Evolutionary conservation across 2,329 filamentous ascomycete genomes (phyloP).

Genomic region (Corinectria fuckeliana): DNA sequence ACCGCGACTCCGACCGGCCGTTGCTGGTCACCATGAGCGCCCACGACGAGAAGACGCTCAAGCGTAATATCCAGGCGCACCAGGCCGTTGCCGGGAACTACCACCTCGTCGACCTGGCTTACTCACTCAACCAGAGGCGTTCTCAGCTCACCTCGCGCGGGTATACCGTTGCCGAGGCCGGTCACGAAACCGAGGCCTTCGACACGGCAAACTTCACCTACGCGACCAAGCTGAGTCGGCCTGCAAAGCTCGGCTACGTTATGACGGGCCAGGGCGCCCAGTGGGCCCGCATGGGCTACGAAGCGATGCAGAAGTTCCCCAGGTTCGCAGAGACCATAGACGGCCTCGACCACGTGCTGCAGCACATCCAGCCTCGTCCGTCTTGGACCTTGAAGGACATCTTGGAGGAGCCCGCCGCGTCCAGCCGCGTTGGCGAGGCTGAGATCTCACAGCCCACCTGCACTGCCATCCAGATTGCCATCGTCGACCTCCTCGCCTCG

Average conservation of each 20-base stretch:
- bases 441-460: constrained; percentile 40
- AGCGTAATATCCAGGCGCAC: constrained; percentile 3
- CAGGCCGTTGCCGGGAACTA: constrained; percentile 19
- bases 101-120: constrained; percentile 35
- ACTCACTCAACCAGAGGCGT: constrained; percentile 28
- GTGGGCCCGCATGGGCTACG: constrained; percentile 28
- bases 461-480: constrained; percentile 45
- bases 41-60: not conserved
- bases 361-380: not conserved
- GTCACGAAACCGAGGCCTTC: too few relatives aligned
- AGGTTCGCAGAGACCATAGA: constrained; percentile 19
- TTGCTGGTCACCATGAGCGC: not conserved
- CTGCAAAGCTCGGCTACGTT: constrained; percentile 26
- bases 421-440: not conserved
- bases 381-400: constrained; percentile 6
- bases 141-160: too few relatives aligned
- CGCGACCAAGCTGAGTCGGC: not conserved
- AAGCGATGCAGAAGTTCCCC: constrained; percentile 14
- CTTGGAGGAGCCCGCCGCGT: constrained; percentile 21
- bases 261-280: constrained; percentile 39
- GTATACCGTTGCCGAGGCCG: too few relatives aligned
- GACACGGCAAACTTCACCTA: too few relatives aligned
- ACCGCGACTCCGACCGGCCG: constrained; percentile 9
- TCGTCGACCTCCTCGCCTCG: constrained; percentile 38
- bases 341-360: constrained; percentile 11